Conservation (phyloP, 73 alveolate species). For the Symbiodinium pilosum region DNA sequence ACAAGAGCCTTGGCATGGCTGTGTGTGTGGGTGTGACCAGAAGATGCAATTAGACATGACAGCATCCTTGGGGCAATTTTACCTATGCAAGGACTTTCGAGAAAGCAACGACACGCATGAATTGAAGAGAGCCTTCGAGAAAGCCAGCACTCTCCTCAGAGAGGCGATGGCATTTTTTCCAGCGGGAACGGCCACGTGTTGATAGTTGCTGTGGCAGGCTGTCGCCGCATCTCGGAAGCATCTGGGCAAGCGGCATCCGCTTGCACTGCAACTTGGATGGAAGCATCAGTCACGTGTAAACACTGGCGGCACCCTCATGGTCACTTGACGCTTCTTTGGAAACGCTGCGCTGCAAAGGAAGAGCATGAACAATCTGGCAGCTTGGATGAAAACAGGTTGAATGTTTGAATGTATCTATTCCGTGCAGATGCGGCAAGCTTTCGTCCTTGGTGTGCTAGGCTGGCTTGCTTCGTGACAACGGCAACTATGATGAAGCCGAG, state of each 20-base stretch:
- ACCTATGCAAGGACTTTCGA: slow-evolving; percentile 29
- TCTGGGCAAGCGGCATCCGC: slow-evolving; percentile 75
- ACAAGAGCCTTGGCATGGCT: background rate
- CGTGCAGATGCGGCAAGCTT: too few species aligned
- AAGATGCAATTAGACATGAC: background rate
- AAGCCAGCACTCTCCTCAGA: slow-evolving; percentile 31
- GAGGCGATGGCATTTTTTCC: slow-evolving; percentile 18
- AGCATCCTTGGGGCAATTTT: background rate
- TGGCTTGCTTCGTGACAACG: slow-evolving; percentile 16
- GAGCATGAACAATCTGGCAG: slow-evolving; percentile 45
- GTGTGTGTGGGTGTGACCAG: background rate
- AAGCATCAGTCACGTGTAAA: background rate
- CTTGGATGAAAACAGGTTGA: background rate
- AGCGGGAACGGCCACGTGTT: background rate
- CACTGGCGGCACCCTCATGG: too few species aligned
- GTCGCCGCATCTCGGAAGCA: slow-evolving; percentile 31
- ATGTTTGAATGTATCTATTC: too few species aligned
- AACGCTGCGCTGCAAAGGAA: slow-evolving; percentile 19
- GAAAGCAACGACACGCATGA: slow-evolving; percentile 42
- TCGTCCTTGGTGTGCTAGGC: background rate
- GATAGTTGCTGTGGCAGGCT: slow-evolving; percentile 5
- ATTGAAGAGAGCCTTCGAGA: slow-evolving; percentile 12
- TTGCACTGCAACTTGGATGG: slow-evolving; percentile 8
- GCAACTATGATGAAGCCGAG: slow-evolving; percentile 24
- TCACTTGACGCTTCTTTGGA: background rate